A percentile compares a stretch with the other conserved stretches of the same genome.
These are phyloP conservation scores for Glonium stellatum DNA, from an alignment of 495 filamentous ascomycete genomes.

Conservation along the genomic window DNA sequence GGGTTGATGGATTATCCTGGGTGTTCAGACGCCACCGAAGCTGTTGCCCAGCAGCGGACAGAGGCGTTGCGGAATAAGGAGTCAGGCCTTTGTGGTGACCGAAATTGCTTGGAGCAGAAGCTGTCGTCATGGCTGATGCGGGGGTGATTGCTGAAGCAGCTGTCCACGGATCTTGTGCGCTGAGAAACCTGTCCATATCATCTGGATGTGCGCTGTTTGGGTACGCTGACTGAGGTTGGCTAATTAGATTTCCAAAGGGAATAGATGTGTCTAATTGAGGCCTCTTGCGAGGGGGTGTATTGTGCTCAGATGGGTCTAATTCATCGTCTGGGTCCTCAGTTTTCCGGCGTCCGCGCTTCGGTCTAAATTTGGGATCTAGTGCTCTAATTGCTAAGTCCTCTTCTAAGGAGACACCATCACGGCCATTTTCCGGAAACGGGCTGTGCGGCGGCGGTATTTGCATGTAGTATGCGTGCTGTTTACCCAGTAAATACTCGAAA, in stretches of 20 bases:
- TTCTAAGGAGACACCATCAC: slow-evolving; percentile 83
- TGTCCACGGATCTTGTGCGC: slow-evolving; percentile 31
- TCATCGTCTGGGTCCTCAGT: slow-evolving; percentile 66
- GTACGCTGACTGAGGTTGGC: slow-evolving; percentile 51
- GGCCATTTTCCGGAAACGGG: slow-evolving; percentile 57
- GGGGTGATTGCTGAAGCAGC: slow-evolving; percentile 32
- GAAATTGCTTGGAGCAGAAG: slow-evolving; percentile 21
- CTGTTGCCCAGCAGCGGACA: slow-evolving; percentile 34
- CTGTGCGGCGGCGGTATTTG: slow-evolving; percentile 62
- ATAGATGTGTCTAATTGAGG: slow-evolving; percentile 63
- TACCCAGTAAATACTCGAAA: slow-evolving; percentile 81
- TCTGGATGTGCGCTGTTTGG: slow-evolving; percentile 51
- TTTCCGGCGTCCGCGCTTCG: slow-evolving; percentile 79
- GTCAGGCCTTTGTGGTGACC: slow-evolving; percentile 18
- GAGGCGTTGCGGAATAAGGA: slow-evolving; percentile 31
- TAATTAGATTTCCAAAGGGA: slow-evolving; percentile 50
- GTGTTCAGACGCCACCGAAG: slow-evolving; percentile 40
- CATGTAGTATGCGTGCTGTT: slow-evolving; percentile 75
- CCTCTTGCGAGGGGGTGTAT: slow-evolving; percentile 47
- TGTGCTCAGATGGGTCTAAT: slow-evolving; percentile 40
- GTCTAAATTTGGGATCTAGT: slow-evolving; percentile 80
- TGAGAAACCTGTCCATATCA: slow-evolving; percentile 41
- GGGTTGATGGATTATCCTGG: slow-evolving; percentile 53
- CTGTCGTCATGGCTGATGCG: slow-evolving; percentile 24
- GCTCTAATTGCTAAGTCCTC: slow-evolving; percentile 90